Base-by-base conservation (phyloP, 129 eudicot species). In the Calendula officinalis region DNA sequence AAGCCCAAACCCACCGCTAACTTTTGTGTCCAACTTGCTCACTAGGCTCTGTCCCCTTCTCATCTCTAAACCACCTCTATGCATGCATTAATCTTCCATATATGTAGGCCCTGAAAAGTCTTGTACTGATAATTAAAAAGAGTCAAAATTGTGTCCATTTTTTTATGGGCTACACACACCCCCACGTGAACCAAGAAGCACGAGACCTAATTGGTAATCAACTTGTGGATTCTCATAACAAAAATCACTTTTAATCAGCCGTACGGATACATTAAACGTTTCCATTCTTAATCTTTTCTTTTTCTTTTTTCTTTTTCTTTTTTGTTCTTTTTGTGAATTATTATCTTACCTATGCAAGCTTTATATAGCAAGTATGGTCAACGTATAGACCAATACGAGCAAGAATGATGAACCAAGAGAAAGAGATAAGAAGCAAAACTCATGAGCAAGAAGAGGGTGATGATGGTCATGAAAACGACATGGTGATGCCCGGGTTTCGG, bases 401-500 rank as follows among this genome's bases (percentile, higher is more conserved):
- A 61, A 61, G 35, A 39, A 61, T 45, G 39, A 61, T 61, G 67
- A 61, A 30, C 53, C 67, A 61, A 61, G 67, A 42, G 43, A 52
- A 61, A 61, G 67, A 61, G 40, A 61, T 61, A 42, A 61, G 67
- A 61, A 22, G 17, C 52, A 27, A 61, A 30, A 42, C 32, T 48
- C 65, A 32, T 10, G 10, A 33, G 38, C 34, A 4, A 62, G 67
- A 17, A 3, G 60, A 48, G 52, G 65, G 54, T 42, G 95, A 82
- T 43, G 81, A 83, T 32, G 91, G 81, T 50, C 95, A 85, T 38
- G 95, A 88, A 62, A 81, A 77, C 52, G 98, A 92, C 83, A 65
- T 81, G 80, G 96, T 92, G 45, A 92, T 92, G 98, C 98, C 98
- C 1, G 98, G 98, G 1, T 92, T 92, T 73, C 85, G 98, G 11